phyloP scores from a whole-genome alignment of 2,329 filamentous ascomycete species.

The Drechslerella stenobrocha region DNA sequence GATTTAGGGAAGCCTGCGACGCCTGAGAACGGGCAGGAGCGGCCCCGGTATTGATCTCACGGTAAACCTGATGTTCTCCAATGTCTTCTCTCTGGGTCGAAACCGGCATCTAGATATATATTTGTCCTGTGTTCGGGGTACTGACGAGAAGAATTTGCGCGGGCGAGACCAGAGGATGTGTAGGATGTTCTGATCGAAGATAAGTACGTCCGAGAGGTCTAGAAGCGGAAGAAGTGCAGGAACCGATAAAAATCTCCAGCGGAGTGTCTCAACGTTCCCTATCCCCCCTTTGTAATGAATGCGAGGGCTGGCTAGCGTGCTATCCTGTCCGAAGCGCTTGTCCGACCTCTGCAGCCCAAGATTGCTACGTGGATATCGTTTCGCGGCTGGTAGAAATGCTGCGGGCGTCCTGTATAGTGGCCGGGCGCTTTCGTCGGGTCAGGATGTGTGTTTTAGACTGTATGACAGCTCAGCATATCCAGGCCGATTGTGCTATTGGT shows the following conservation, averaged over 20 bases:
- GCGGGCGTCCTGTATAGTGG: slow-evolving; percentile 17
- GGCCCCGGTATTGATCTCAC: slow-evolving; percentile 33
- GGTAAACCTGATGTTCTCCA: slow-evolving; percentile 44
- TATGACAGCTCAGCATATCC: slow-evolving; percentile 49
- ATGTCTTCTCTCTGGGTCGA: slow-evolving; percentile 35
- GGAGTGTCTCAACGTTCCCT: slow-evolving; percentile 5
- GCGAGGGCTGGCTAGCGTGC: slow-evolving; percentile 24
- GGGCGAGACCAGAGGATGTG: slow-evolving; percentile 6
- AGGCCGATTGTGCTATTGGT: slow-evolving; percentile 39
- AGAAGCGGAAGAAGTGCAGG: slow-evolving; percentile 31
- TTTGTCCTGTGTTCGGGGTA: background rate
- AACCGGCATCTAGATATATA: slow-evolving; percentile 47
- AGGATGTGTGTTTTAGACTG: slow-evolving; percentile 46
- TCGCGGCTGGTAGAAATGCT: slow-evolving; percentile 45
- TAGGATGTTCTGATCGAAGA: background rate
- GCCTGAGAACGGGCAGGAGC: slow-evolving; percentile 38
- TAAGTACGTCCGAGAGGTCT: slow-evolving; percentile 12
- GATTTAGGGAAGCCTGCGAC: slow-evolving; percentile 43
- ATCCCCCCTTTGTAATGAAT: background rate
- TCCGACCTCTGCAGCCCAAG: slow-evolving; percentile 32
- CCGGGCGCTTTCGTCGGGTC: slow-evolving; percentile 44
- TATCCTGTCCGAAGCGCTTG: slow-evolving; percentile 7
- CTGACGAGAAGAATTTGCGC: background rate
- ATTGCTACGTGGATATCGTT: slow-evolving; percentile 42
- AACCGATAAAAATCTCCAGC: slow-evolving; percentile 25